phyloP scores from a whole-genome alignment of 1,139 yeast species.

The Yamadazyma sp. region DNA sequence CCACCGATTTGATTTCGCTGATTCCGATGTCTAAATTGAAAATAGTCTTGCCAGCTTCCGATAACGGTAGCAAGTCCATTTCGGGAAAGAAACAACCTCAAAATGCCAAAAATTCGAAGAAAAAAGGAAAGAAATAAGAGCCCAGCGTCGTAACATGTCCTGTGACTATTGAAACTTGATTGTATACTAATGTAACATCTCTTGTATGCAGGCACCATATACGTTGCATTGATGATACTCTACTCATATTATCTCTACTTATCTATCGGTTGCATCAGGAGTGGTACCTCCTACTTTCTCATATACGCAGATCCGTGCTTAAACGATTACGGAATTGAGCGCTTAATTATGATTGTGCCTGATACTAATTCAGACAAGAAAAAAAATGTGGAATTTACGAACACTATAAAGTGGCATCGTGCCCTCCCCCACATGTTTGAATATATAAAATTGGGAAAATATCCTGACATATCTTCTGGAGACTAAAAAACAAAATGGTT shows the following conservation, averaged over 20 bases:
- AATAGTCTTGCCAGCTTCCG: conserved; percentile 30
- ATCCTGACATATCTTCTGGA: neutral
- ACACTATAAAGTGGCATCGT: neutral
- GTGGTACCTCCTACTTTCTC: no score
- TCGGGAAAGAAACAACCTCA: conserved; percentile 3
- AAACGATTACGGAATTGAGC: no score
- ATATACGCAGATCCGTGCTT: no score
- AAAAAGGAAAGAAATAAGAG: conserved; percentile 8
- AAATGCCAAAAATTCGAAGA: conserved; percentile 9
- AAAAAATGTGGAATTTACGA: neutral
- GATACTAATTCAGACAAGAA: no score
- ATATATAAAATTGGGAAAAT: neutral
- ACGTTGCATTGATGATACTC: neutral
- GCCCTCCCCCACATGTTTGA: neutral
- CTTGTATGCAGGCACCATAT: neutral
- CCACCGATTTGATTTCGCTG: conserved; percentile 42
- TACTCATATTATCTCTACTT: no score
- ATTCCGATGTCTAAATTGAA: conserved; percentile 44
- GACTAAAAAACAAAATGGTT: neutral
- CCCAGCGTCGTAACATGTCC: no score
- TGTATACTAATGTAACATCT: neutral
- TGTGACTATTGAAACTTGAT: neutral
- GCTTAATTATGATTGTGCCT: no score
- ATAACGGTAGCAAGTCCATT: conserved; percentile 9
- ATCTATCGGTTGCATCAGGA: no score